A percentile compares a stretch with the other conserved stretches of the same genome.
Evolutionary conservation across 2,329 filamentous ascomycete species (phyloP).

Genomic region (Ceratocystis eucalypticola): DNA sequence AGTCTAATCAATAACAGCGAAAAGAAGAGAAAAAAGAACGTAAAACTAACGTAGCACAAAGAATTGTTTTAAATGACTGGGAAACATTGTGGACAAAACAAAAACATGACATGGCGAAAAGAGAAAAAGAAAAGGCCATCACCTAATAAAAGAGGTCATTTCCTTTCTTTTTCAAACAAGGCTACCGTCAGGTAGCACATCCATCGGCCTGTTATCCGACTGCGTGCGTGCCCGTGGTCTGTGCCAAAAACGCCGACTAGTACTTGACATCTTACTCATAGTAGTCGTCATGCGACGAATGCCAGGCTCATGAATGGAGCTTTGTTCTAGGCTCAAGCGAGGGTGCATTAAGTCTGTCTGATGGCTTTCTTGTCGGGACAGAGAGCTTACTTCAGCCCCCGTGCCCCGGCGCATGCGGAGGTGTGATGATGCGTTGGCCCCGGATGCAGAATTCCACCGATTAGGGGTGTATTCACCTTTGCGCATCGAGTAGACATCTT

Average conservation of each 20-base stretch:
- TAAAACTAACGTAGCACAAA: background rate
- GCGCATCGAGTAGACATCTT: constrained; percentile 29
- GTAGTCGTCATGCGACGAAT: constrained; percentile 18
- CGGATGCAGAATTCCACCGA: constrained; percentile 15
- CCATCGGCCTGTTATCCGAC: constrained; percentile 14
- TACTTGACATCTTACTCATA: constrained; percentile 18
- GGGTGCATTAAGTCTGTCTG: constrained; percentile 15
- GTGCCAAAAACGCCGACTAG: constrained; percentile 17
- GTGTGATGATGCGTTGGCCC: constrained; percentile 2
- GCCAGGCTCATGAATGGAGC: constrained; percentile 8
- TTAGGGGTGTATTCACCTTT: constrained; percentile 7
- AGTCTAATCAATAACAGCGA: background rate
- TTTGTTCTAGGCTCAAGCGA: constrained; percentile 14
- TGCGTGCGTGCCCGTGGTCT: constrained; percentile 17
- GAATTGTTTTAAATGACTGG: background rate
- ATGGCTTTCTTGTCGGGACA: constrained; percentile 16
- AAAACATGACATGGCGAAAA: background rate
- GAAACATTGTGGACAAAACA: background rate
- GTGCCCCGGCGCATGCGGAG: constrained; percentile 14
- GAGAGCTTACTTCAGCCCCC: constrained; percentile 9
- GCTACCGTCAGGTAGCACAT: constrained; percentile 17
- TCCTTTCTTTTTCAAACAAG: constrained; percentile 9
- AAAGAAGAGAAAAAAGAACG: background rate
- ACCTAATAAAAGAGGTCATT: background rate
- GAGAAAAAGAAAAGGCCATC: background rate